phyloP scores from a whole-genome alignment of 345 rosid genomes.

The Hirschfeldia incana region DNA sequence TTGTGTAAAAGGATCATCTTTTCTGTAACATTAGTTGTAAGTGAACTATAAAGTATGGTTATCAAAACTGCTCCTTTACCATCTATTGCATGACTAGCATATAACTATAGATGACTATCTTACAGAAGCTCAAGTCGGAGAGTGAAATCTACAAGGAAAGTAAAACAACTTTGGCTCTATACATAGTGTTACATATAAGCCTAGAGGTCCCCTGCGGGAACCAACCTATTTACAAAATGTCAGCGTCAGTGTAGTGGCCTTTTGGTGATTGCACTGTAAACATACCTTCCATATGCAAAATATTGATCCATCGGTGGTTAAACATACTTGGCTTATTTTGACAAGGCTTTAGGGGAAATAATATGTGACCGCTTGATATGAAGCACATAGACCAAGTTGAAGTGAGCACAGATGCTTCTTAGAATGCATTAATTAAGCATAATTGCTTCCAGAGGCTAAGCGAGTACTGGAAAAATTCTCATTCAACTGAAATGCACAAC shows the following conservation, averaged over 20 bases:
- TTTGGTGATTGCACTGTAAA: background rate
- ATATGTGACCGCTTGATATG: background rate
- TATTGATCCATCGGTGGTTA: background rate
- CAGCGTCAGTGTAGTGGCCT: background rate
- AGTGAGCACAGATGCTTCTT: too few species aligned
- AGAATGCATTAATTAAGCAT: too few species aligned
- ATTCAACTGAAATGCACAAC: background rate
- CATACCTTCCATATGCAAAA: background rate
- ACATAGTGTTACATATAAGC: too few species aligned
- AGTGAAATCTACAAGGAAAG: background rate
- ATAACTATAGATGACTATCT: background rate
- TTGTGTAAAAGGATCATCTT: background rate
- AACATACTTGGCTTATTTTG: too few species aligned
- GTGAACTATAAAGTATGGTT: background rate
- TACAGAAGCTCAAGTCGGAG: background rate
- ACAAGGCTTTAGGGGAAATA: too few species aligned
- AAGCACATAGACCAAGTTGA: background rate
- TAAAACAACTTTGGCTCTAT: background rate
- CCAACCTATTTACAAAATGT: background rate
- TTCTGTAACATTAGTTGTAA: background rate
- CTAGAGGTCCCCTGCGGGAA: too few species aligned
- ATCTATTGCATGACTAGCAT: background rate
- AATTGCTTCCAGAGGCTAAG: background rate
- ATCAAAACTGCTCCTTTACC: background rate
- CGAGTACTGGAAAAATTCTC: background rate